Evolutionary conservation across 2,329 filamentous ascomycete genomes (phyloP), one percentile per base, ranked within the genome.

Genomic region (Chaetomium olivaceum): DNA sequence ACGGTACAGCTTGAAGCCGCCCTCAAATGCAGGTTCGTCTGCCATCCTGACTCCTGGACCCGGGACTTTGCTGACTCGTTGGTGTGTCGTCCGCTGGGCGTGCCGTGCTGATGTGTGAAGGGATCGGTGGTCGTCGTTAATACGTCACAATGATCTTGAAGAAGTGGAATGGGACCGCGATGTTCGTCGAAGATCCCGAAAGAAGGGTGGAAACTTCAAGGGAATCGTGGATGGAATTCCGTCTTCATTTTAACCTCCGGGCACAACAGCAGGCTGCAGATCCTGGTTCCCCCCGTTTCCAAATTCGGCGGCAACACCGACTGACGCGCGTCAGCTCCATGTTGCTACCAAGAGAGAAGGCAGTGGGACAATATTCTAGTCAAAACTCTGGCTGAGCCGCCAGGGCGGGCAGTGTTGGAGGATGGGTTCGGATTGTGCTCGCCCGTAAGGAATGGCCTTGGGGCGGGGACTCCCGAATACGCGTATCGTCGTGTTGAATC

Each of bases 1-100:
- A 29, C 79, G 79, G 70, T 83, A 85, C 36, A 77, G 71, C 43
- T 62, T 59, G 58, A 70, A 69, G 12, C 66, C 50, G 25, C 36
- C 52, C n/a, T 57, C 36, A 21, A 39, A 50, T 7, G 58, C 36
- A 16, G 25, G 23, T 8, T 29, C 39, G 14, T 27, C 14, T 5
- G 46, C 46, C 46, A 48, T 48, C 7, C 6, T n/a, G 16, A 43
- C 1, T 16, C 36, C 36, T 39, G 36, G 9, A 3, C 36, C 16
- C 36, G 14, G 36, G 14, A 39, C 36, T 12, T 39, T 11, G 36
- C 14, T 39, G 12, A 39, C 36, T 39, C 12, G 14, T 16, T 39
- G 14, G 12, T 16, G 36, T 39, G 14, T 39, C 39, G 16, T 19
- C 39, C 4, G 4, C 16, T 7, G 39, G 39, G 16, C n/a, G 39